Conservation (phyloP, 192 early-diverging fungal genomes). For the Backusella tarrabulga region DNA sequence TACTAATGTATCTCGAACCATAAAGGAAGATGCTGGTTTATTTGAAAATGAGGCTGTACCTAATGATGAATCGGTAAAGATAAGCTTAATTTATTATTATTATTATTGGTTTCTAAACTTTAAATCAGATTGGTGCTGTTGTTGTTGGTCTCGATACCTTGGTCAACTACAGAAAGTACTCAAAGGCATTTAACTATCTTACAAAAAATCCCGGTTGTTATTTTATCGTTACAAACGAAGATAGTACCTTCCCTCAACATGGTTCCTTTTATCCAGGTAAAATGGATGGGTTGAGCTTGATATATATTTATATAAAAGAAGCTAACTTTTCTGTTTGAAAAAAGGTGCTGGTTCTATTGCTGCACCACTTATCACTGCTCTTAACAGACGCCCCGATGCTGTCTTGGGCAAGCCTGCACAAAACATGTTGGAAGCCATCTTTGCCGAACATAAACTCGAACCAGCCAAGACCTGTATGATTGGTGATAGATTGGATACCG, state of each 20-base stretch:
- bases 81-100: background rate
- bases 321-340: background rate
- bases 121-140: slow-evolving; percentile 76
- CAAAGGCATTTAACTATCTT: slow-evolving; percentile 89
- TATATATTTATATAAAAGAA: background rate
- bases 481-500: slow-evolving; percentile 94
- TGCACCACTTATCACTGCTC: slow-evolving; percentile 68
- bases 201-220: slow-evolving; percentile 62
- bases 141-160: slow-evolving; percentile 91
- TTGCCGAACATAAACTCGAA: slow-evolving; percentile 78
- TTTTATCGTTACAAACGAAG: slow-evolving; percentile 94
- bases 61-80: slow-evolving; percentile 45
- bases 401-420: slow-evolving; percentile 93
- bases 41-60: slow-evolving; percentile 49
- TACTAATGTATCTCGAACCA: background rate
- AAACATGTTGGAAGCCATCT: slow-evolving; percentile 92
- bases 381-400: slow-evolving; percentile 71
- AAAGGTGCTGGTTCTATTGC: slow-evolving; percentile 82
- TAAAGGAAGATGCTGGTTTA: slow-evolving; percentile 48
- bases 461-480: slow-evolving; percentile 89
- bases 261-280: slow-evolving; percentile 72
- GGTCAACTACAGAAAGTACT: slow-evolving; percentile 91
- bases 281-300: background rate
- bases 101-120: background rate
- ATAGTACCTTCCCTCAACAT: slow-evolving; percentile 84